Evolutionary conservation across 495 filamentous ascomycete species (phyloP).

Genomic region (Pyrenula massariospora): DNA sequence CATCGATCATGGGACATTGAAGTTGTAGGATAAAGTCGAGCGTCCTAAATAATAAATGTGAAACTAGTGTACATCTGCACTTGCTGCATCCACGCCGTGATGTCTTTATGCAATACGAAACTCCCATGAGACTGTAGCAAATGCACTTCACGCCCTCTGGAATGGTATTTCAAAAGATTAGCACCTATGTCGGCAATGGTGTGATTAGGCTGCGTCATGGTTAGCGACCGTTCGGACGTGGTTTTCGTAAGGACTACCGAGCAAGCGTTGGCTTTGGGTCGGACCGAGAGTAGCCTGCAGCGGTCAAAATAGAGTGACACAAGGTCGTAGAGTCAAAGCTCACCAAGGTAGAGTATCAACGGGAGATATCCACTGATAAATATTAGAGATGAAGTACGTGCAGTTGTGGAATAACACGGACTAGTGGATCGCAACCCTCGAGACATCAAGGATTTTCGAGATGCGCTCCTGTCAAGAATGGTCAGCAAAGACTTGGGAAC

Average conservation of each 20-base stretch:
- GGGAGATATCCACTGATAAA: constrained; percentile 77
- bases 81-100: not conserved
- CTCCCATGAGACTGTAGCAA: not conserved
- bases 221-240: not conserved
- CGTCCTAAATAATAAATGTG: no score
- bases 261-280: not conserved
- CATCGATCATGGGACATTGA: not conserved
- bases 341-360: constrained; percentile 94
- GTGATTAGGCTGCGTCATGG: not conserved
- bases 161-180: no score
- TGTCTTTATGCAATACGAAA: no score
- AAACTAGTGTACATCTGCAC: no score
- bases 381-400: constrained; percentile 20
- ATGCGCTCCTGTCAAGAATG: constrained; percentile 70
- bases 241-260: not conserved
- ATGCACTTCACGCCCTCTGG: no score
- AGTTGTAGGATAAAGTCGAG: no score
- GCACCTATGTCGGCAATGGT: not conserved
- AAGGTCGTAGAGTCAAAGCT: constrained; percentile 7
- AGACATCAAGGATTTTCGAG: constrained; percentile 85
- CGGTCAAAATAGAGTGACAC: not conserved
- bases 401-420: constrained; percentile 25
- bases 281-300: not conserved
- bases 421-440: constrained; percentile 95
- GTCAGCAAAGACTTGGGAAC: constrained; percentile 3